Conservation (phyloP, 1,139 yeast genomes). For the Diutina siamensis region DNA sequence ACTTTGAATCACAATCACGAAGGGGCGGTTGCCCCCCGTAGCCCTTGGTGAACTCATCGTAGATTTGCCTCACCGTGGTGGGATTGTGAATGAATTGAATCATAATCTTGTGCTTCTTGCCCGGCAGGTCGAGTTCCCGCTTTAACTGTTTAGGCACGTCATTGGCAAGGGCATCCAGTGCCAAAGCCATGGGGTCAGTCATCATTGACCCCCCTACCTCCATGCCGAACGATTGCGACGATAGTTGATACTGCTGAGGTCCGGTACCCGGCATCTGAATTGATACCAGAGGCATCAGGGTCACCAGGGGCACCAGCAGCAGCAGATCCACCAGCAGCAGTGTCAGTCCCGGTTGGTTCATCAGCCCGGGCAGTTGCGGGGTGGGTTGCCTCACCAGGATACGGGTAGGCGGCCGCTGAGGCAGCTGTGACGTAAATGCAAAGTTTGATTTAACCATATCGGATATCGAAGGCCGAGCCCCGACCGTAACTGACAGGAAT, state of each 20-base stretch:
- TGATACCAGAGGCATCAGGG: background rate
- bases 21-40: conserved; percentile 36
- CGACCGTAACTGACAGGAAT: background rate
- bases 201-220: background rate
- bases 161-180: background rate
- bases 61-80: conserved; percentile 33
- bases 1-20: conserved; percentile 31
- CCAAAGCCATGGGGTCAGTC: background rate
- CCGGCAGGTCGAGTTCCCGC: background rate
- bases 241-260: background rate
- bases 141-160: no score
- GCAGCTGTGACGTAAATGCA: conserved; percentile 10
- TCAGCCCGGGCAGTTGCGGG: conserved; percentile 9
- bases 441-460: conserved; percentile 9
- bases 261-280: background rate
- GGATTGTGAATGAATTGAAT: conserved; percentile 36
- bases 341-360: conserved; percentile 6
- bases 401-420: conserved; percentile 8
- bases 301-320: background rate
- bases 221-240: background rate
- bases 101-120: conserved; percentile 24
- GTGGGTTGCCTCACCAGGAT: conserved; percentile 8
- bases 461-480: background rate
- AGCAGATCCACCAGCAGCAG: background rate
- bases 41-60: conserved; percentile 36